Evolutionary conservation across 305 asterid species (phyloP).

Genomic region (Lippia alba): DNA sequence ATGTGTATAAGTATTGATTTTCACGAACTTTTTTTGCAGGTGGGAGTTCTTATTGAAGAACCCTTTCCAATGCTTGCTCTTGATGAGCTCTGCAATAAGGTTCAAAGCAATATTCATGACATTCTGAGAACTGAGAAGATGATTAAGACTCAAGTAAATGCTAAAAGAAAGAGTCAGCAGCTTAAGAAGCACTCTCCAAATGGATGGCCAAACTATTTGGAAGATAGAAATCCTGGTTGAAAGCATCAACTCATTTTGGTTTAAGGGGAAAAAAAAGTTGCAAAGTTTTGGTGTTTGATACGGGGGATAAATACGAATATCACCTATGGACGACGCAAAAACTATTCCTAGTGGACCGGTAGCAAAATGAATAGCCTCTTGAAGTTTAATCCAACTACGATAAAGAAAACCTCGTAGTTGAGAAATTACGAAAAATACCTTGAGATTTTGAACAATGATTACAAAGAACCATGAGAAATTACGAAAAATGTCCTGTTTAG

Average conservation of each 20-base stretch:
- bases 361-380: too few species aligned
- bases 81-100: constrained; percentile 72
- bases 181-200: constrained; percentile 49
- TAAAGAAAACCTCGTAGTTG: too few species aligned
- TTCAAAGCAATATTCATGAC: constrained; percentile 64
- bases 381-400: too few species aligned
- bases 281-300: constrained; percentile 29
- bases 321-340: too few species aligned
- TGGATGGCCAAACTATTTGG: constrained; percentile 66
- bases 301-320: too few species aligned
- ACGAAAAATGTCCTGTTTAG: too few species aligned
- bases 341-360: too few species aligned
- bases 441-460: too few species aligned
- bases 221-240: constrained; percentile 43
- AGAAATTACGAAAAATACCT: too few species aligned
- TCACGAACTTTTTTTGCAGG: constrained; percentile 50
- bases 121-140: constrained; percentile 56
- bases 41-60: constrained; percentile 95
- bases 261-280: background rate
- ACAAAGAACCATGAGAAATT: too few species aligned
- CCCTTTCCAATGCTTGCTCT: constrained; percentile 98
- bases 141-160: constrained; percentile 57
- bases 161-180: constrained; percentile 43
- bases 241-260: background rate
- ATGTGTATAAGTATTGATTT: constrained; percentile 2